Percentiles rank a stretch among this genome's conserved stretches.
Conservation (phyloP, 2,329 filamentous ascomycete genomes). For the Trichoderma guizhouense region DNA sequence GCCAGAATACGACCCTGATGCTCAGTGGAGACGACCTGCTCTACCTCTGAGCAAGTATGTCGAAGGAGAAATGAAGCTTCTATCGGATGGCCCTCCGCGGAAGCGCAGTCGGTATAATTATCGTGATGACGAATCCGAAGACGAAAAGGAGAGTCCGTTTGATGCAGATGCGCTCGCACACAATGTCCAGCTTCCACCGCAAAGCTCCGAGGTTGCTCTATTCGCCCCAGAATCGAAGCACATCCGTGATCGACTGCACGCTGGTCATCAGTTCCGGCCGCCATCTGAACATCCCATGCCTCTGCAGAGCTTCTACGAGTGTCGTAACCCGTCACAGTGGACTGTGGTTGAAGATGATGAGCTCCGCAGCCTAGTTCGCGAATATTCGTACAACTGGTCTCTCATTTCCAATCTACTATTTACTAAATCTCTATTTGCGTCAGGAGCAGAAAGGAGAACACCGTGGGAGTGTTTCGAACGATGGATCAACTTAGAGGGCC, state of each 20-base stretch:
- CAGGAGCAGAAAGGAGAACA: slow-evolving; percentile 82
- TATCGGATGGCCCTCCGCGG: slow-evolving; percentile 59
- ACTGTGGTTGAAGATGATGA: slow-evolving; percentile 87
- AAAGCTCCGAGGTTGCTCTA: slow-evolving; percentile 74
- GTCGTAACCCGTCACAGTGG: slow-evolving; percentile 85
- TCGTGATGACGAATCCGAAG: slow-evolving; percentile 65
- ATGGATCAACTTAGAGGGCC: slow-evolving; percentile 87
- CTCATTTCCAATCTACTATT: slow-evolving; percentile 80
- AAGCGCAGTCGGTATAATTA: slow-evolving; percentile 86
- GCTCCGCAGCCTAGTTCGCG: slow-evolving; percentile 76
- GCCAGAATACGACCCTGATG: slow-evolving; percentile 63
- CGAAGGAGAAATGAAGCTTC: slow-evolving; percentile 72
- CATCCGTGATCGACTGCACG: slow-evolving; percentile 84
- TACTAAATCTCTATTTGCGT: slow-evolving; percentile 72
- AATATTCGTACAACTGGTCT: slow-evolving; percentile 98
- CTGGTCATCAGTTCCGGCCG: slow-evolving; percentile 87
- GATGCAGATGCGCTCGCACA: slow-evolving; percentile 50
- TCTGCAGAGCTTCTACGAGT: slow-evolving; percentile 84
- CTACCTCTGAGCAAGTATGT: slow-evolving; percentile 85
- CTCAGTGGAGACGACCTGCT: slow-evolving; percentile 71
- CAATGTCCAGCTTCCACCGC: slow-evolving; percentile 56
- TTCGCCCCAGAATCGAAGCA: slow-evolving; percentile 88
- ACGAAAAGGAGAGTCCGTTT: slow-evolving; percentile 55
- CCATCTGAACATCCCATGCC: slow-evolving; percentile 93
- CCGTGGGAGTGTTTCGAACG: slow-evolving; percentile 99